These are phyloP conservation scores for Orbilia brochopaga DNA, from an alignment of 2,329 filamentous ascomycete genomes.

Conservation along the genomic window DNA sequence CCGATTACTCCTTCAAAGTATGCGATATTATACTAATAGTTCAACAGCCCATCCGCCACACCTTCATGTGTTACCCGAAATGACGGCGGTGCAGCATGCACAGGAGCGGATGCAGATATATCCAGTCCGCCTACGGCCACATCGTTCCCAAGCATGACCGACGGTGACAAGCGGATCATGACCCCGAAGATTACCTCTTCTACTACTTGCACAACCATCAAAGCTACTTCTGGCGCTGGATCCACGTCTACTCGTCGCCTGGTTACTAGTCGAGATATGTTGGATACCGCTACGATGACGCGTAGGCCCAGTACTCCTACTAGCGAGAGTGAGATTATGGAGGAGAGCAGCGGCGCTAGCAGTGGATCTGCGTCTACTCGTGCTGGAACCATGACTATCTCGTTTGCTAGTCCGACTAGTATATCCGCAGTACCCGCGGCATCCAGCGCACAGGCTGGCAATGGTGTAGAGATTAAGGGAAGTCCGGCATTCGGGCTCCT, in stretches of 20 bases:
- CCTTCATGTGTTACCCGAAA: slow-evolving; percentile 31
- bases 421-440: background rate
- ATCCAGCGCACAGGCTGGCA: slow-evolving; percentile 1
- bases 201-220: background rate
- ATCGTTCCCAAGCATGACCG: background rate
- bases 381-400: slow-evolving; percentile 6
- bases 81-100: slow-evolving; percentile 29
- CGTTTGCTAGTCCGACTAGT: slow-evolving; percentile 7
- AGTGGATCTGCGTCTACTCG: background rate
- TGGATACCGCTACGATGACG: too few relatives aligned
- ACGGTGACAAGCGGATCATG: background rate
- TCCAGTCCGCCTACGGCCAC: background rate
- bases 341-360: background rate
- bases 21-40: background rate
- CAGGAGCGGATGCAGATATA: slow-evolving; percentile 4
- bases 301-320: background rate
- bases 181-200: background rate
- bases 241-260: too few relatives aligned
- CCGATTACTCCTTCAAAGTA: background rate
- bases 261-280: too few relatives aligned
- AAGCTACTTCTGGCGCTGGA: background rate
- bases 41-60: slow-evolving; percentile 23
- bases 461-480: background rate
- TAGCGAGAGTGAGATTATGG: background rate
- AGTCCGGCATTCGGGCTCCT: slow-evolving; percentile 18